Evolutionary conservation across 2,329 filamentous ascomycete genomes (phyloP).

Genomic region (Eurotiales sp.): DNA sequence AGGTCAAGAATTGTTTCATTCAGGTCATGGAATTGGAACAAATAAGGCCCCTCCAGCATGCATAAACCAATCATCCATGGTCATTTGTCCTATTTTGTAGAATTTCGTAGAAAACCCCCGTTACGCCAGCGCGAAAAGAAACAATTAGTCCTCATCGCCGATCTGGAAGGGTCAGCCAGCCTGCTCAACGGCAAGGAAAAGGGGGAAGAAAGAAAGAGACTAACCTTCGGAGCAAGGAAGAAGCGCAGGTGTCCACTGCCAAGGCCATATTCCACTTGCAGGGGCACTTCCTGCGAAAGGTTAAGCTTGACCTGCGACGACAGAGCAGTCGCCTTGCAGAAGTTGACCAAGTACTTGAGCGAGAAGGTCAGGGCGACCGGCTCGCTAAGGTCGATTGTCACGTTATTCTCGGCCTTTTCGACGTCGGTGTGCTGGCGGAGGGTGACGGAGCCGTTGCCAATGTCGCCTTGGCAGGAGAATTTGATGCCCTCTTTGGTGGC

Average conservation of each 20-base stretch:
- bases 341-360: slow-evolving; percentile 98
- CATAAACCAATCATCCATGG: background rate
- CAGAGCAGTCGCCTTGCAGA: slow-evolving; percentile 93
- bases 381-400: slow-evolving; percentile 86
- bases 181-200: background rate
- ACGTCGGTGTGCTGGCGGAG: slow-evolving; percentile 84
- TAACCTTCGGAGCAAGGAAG: slow-evolving; percentile 96
- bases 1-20: background rate
- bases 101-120: slow-evolving; percentile 11
- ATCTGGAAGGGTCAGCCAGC: slow-evolving; percentile 52
- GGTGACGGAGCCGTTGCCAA: slow-evolving; percentile 90
- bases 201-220: slow-evolving; percentile 20
- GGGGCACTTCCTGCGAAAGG: slow-evolving; percentile 91
- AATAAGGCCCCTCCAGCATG: background rate
- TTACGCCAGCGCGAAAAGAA: slow-evolving; percentile 14
- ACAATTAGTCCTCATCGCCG: slow-evolving; percentile 49
- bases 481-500: slow-evolving; percentile 96
- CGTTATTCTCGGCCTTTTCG: slow-evolving; percentile 80
- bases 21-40: background rate
- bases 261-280: slow-evolving; percentile 87
- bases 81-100: slow-evolving; percentile 1
- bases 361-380: slow-evolving; percentile 95
- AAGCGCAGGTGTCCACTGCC: slow-evolving; percentile 88
- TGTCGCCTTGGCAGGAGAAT: slow-evolving; percentile 89
- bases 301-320: slow-evolving; percentile 83